Evolutionary conservation across 495 filamentous ascomycete genomes (phyloP), one percentile per base, ranked within the genome.

Genomic region (Clavariopsis aquatica): DNA sequence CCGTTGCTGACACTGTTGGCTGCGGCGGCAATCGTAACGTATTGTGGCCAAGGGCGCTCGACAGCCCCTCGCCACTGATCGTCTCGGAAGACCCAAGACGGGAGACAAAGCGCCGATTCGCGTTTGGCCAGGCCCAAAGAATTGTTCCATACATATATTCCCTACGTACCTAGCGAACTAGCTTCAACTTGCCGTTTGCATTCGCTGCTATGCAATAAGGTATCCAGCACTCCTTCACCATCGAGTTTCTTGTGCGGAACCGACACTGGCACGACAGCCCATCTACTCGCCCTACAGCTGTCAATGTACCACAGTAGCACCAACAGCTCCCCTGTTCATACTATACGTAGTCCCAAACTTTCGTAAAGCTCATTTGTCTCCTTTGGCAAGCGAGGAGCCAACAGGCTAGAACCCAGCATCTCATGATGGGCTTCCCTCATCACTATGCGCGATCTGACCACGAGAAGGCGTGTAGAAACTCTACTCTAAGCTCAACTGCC

Each of bases 221-320:
- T 36, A 13, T 36, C 31, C 31, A 36, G 6, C 13, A 13, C 38
- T 26, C 28, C 7, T 9, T 28, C 51, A 13, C 23, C 26, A 22
- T 53, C 9, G 28, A 53, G 10, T 23, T 31, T 28, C 28, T 28
- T 6, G 17, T 9, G 22, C 53, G 2, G 29, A 41, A 43, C 53
- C 31, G 53, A 45, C 31, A 56, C 34, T 15, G 51, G 60, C 49
- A 49, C 52, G 31, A 20, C 52, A 57, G 43, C 52, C 8, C 31
- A 29, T 66, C 64, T 66, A 49, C n/a, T 61, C 64, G 64, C 64
- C 64, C 64, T 66, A 51, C 57, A 36, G 46, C 57, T 65, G 45
- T 47, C 52, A 52, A 64, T 26, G 28, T 26, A 29, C 13, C 49
- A 23, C 27, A 49, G 38, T 43, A 13, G 6, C 26, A 46, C 59